Percentiles rank a stretch among this genome's conserved stretches.
These are phyloP conservation scores for Lentinula edodes DNA, from an alignment of 768 basidiomycete genomes.

Conservation along the genomic window DNA sequence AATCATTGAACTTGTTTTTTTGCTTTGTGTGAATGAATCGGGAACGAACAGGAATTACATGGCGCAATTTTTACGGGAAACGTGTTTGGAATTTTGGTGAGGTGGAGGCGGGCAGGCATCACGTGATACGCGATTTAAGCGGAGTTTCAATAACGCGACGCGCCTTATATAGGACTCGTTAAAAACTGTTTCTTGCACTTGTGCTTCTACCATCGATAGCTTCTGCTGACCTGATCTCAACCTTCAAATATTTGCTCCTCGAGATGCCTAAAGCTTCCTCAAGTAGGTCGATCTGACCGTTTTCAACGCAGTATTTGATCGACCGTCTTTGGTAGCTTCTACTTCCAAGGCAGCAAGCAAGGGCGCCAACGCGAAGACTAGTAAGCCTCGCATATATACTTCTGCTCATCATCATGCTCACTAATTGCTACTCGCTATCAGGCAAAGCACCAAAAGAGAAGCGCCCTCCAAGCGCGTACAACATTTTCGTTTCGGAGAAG, in stretches of 20 bases:
- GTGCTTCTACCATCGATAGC: not conserved
- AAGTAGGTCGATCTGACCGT: not conserved
- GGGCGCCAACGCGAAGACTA: not conserved
- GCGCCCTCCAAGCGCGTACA: not conserved
- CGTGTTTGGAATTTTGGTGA: too few species aligned
- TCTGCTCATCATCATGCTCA: not conserved
- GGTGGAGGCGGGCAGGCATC: not conserved
- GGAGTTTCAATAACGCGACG: not conserved
- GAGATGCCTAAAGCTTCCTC: not conserved
- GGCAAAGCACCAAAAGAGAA: not conserved
- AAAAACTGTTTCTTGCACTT: not conserved
- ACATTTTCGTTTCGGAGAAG: not conserved
- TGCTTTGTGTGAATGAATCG: not conserved
- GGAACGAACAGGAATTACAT: not conserved
- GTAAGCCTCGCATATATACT: not conserved
- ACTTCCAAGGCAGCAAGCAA: conserved; percentile 1
- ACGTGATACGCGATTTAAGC: not conserved
- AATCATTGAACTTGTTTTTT: not conserved
- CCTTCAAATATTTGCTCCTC: not conserved
- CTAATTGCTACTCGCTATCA: not conserved
- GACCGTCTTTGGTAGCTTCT: not conserved
- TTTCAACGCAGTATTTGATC: not conserved
- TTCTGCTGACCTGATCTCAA: not conserved
- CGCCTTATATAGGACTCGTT: not conserved
- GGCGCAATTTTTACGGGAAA: not conserved